Conservation (phyloP, 208 protist species). For the Angomonas ambiguus region DNA sequence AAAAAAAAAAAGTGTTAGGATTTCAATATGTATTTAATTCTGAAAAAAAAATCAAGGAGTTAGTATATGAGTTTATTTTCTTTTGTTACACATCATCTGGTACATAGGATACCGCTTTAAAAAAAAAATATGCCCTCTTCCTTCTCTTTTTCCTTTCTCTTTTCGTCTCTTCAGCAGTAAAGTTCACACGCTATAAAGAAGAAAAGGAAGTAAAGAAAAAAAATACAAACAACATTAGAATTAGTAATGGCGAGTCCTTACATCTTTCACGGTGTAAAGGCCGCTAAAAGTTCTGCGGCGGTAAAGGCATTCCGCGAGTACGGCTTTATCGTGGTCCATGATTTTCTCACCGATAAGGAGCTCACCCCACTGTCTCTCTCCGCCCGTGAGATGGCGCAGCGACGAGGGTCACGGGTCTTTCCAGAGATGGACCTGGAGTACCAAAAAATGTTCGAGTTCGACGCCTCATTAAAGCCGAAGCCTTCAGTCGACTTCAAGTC, state of each 20-base stretch:
- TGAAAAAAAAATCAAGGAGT: no score
- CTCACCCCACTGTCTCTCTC: slow-evolving; percentile 24
- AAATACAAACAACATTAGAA: slow-evolving; percentile 8
- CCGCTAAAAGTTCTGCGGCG: slow-evolving; percentile 31
- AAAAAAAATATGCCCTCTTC: no score
- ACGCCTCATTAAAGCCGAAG: slow-evolving; percentile 7
- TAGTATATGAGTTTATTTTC: not conserved
- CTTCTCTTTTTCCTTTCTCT: no score
- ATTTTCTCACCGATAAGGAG: slow-evolving; percentile 22
- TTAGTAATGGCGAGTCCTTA: slow-evolving; percentile 18
- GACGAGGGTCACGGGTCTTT: slow-evolving; percentile 42
- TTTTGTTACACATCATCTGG: no score
- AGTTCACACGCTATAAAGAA: no score
- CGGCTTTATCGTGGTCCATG: slow-evolving; percentile 45
- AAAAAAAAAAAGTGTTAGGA: slow-evolving; percentile 1
- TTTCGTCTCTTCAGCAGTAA: no score
- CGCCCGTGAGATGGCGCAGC: slow-evolving; percentile 22
- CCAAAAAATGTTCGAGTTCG: slow-evolving; percentile 24
- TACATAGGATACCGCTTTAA: not conserved
- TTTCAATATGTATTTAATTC: no score
- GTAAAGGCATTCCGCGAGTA: slow-evolving; percentile 61
- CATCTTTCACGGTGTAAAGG: slow-evolving; percentile 31
- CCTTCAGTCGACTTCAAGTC: not conserved
- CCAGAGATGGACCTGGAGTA: slow-evolving; percentile 56
- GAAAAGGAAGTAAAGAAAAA: no score